Conservation (phyloP, 2,329 filamentous ascomycete genomes). For the Xylariaceae sp. region DNA sequence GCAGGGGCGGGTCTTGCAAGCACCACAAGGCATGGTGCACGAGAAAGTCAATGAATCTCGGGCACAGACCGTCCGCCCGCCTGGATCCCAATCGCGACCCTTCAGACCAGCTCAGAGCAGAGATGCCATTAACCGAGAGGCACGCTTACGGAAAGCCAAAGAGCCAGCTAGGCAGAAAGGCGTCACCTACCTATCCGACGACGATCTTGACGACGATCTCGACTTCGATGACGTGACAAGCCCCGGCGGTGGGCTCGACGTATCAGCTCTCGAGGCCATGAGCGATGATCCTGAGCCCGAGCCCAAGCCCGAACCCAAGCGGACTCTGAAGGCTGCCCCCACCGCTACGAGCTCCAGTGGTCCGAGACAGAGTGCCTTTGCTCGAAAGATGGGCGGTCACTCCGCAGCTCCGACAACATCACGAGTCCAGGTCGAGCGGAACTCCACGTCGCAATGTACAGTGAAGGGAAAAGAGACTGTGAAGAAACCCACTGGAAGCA, state of each 20-base stretch:
- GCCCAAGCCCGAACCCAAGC: slow-evolving; percentile 5
- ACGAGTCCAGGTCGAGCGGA: slow-evolving; percentile 4
- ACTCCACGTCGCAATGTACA: no score
- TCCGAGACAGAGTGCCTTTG: slow-evolving; percentile 5
- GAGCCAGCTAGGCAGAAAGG: slow-evolving; percentile 17
- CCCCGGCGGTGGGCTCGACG: no score
- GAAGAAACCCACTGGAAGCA: no score
- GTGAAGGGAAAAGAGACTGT: no score
- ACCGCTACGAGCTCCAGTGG: neutral
- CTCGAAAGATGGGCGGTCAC: slow-evolving; percentile 9
- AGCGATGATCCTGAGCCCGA: no score
- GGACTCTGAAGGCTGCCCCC: neutral
- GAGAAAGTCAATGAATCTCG: slow-evolving; percentile 43
- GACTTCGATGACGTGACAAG: no score
- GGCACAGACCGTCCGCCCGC: slow-evolving; percentile 19
- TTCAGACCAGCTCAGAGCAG: slow-evolving; percentile 16
- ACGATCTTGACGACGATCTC: slow-evolving; percentile 22
- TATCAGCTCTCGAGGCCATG: no score
- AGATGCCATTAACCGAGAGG: slow-evolving; percentile 34
- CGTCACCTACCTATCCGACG: slow-evolving; percentile 38
- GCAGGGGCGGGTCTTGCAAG: slow-evolving; percentile 39
- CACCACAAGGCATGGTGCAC: slow-evolving; percentile 50
- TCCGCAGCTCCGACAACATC: slow-evolving; percentile 1
- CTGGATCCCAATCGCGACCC: slow-evolving; percentile 4
- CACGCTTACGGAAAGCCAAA: slow-evolving; percentile 33